Evolutionary conservation across 2,329 filamentous ascomycete species (phyloP), one percentile per base, ranked within the genome.

Genomic region (Cladophialophora carrionii): DNA sequence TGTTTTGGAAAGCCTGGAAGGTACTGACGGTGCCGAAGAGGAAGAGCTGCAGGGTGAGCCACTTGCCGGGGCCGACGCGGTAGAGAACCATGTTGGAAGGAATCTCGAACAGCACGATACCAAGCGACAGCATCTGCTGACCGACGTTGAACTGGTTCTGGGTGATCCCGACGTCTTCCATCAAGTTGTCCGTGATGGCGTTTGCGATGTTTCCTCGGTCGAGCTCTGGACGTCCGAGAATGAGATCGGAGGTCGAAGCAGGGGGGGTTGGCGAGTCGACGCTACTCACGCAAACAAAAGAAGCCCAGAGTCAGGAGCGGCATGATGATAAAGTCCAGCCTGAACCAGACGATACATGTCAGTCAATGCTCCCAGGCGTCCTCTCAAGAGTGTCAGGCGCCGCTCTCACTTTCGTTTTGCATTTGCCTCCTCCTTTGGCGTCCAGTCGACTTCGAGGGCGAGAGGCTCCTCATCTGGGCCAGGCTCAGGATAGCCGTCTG

Each of bases 111-210:
- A 83, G 74, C 2, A 84, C 81, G 49, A 84, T 84, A 17, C 81
- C 81, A 1, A 82, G 75, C 0, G 81, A 83, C 0, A 85, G 75
- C 63, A 85, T 75, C 64, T 83, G 81, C 26, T 82, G 79, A 3
- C 83, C 83, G 34, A 85, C 81, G 68, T 87, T 87, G 72, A 84
- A 80, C 66, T 84, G 79, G 64, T 84, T 79, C 4, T 82, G 82
- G 2, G 77, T 78, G 66, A 85, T 79, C 17, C 77, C 74, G 22
- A 85, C 77, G 68, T 85, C 83, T 22, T 77, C 71, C 52, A 83
- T 79, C 69, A 85, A 82, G 2, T 77, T 81, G 48, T 84, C 83
- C 2, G 83, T 85, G 46, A 85, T 69, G 2, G 83, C 83, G 37
- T 82, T 84, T 62, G 79, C 80, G 60, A 76, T 84, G 64, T 80